Conservation (phyloP, 768 basidiomycete species). For the Amanita phalloides region DNA sequence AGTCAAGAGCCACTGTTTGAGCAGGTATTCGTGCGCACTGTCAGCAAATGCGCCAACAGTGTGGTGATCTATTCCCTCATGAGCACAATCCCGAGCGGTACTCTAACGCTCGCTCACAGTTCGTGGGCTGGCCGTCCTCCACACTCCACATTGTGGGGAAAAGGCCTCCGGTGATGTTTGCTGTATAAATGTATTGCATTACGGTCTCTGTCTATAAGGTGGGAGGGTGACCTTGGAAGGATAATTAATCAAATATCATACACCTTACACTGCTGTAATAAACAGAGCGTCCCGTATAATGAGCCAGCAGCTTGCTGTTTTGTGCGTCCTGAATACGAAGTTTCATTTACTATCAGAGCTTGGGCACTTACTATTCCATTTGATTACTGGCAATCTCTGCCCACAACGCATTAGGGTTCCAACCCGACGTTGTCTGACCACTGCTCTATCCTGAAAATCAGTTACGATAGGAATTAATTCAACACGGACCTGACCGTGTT, state of each 20-base stretch:
- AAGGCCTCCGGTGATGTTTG: slow-evolving; percentile 33
- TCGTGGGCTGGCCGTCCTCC: slow-evolving; percentile 28
- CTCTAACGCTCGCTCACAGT: slow-evolving; percentile 8
- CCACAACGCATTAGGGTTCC: slow-evolving; percentile 24
- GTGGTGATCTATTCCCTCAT: neutral
- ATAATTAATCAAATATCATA: too few relatives aligned
- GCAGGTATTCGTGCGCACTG: slow-evolving; percentile 68
- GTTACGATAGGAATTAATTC: neutral
- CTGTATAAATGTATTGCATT: slow-evolving; percentile 40
- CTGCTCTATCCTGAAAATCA: slow-evolving; percentile 13
- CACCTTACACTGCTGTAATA: slow-evolving; percentile 37
- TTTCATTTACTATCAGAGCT: neutral
- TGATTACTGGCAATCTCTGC: slow-evolving; percentile 44
- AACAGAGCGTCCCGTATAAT: slow-evolving; percentile 57
- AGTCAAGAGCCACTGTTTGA: slow-evolving; percentile 58
- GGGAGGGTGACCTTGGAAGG: slow-evolving; percentile 9
- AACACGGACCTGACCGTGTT: slow-evolving; percentile 41
- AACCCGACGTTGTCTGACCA: slow-evolving; percentile 22
- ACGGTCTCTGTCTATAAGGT: slow-evolving; percentile 29
- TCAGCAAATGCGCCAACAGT: slow-evolving; percentile 62
- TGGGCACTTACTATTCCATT: slow-evolving; percentile 41
- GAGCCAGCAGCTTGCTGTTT: slow-evolving; percentile 64
- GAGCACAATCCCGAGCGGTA: neutral
- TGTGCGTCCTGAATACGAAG: slow-evolving; percentile 1
- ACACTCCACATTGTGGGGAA: slow-evolving; percentile 45